phyloP scores from a whole-genome alignment of 2,329 filamentous ascomycete species.

The Cordyceps sp. region DNA sequence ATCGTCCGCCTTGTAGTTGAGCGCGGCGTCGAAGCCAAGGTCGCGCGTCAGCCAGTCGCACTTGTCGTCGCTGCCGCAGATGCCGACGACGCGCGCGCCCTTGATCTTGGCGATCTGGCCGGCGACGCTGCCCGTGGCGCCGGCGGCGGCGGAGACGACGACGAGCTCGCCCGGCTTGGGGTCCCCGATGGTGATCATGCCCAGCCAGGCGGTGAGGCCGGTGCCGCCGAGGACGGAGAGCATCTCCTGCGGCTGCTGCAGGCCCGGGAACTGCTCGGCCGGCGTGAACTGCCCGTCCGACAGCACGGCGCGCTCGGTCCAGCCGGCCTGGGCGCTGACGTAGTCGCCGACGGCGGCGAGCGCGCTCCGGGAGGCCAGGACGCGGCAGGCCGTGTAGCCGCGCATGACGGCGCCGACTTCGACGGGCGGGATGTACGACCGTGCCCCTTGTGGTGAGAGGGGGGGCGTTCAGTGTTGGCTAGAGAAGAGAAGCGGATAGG shows the following conservation, averaged over 20 bases:
- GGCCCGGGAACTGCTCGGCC: slow-evolving; percentile 20
- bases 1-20: slow-evolving; percentile 53
- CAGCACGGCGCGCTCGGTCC: slow-evolving; percentile 49
- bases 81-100: slow-evolving; percentile 43
- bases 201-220: slow-evolving; percentile 61
- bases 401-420: slow-evolving; percentile 54
- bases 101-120: slow-evolving; percentile 66
- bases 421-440: slow-evolving; percentile 52
- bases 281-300: slow-evolving; percentile 31
- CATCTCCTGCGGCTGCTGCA: slow-evolving; percentile 35
- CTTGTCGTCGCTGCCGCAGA: slow-evolving; percentile 52
- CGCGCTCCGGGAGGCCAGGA: slow-evolving; percentile 41
- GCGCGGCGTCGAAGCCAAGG: slow-evolving; percentile 47
- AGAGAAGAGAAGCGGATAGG: too few species aligned
- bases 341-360: slow-evolving; percentile 39
- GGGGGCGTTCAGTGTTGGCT: too few species aligned
- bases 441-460: slow-evolving; percentile 15
- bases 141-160: slow-evolving; percentile 62
- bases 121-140: slow-evolving; percentile 60
- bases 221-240: slow-evolving; percentile 49
- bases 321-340: slow-evolving; percentile 39
- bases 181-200: slow-evolving; percentile 50
- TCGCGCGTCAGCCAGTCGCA: slow-evolving; percentile 46
- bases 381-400: slow-evolving; percentile 39
- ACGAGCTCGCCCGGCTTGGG: slow-evolving; percentile 57